Evolutionary conservation across 768 basidiomycete species (phyloP).

Genomic region (Boletus reticulatus): DNA sequence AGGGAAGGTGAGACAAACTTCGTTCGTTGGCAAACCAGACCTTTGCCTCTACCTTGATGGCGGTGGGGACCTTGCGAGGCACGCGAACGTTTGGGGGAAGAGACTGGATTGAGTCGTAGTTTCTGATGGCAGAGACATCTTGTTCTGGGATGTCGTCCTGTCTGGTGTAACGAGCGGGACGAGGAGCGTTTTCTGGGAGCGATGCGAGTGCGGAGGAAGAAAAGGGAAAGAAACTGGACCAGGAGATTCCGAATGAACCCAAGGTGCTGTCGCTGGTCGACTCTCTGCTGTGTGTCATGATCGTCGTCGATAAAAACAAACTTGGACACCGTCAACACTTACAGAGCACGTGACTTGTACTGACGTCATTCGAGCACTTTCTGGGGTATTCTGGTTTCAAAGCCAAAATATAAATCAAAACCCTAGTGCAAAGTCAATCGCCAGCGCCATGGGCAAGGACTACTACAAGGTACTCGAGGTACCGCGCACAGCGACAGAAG

Average conservation of each 20-base stretch:
- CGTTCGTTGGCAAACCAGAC: constrained; percentile 98
- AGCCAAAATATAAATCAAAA: no score
- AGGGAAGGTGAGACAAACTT: constrained; percentile 45
- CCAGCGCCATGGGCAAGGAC: constrained; percentile 51
- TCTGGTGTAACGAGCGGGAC: constrained; percentile 54
- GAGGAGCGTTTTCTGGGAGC: constrained; percentile 40
- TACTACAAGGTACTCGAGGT: constrained; percentile 88
- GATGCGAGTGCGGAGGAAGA: constrained; percentile 59
- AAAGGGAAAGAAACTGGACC: constrained; percentile 69
- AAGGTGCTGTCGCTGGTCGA: neutral
- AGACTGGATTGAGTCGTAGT: constrained; percentile 73
- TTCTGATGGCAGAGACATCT: constrained; percentile 45
- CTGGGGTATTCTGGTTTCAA: constrained; percentile 29
- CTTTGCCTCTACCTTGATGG: constrained; percentile 87
- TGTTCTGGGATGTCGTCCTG: constrained; percentile 73
- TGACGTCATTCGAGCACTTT: constrained; percentile 34
- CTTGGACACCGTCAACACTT: no score
- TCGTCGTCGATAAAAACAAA: neutral
- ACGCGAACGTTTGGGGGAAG: constrained; percentile 65
- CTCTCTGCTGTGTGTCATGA: constrained; percentile 18
- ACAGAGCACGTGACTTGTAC: constrained; percentile 6
- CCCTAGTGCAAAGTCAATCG: neutral
- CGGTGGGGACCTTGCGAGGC: constrained; percentile 79
- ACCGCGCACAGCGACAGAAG: constrained; percentile 67
- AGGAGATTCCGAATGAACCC: constrained; percentile 50